Evolutionary conservation across 805 yeast species (phyloP).

Genomic region (Millerozyma miso): DNA sequence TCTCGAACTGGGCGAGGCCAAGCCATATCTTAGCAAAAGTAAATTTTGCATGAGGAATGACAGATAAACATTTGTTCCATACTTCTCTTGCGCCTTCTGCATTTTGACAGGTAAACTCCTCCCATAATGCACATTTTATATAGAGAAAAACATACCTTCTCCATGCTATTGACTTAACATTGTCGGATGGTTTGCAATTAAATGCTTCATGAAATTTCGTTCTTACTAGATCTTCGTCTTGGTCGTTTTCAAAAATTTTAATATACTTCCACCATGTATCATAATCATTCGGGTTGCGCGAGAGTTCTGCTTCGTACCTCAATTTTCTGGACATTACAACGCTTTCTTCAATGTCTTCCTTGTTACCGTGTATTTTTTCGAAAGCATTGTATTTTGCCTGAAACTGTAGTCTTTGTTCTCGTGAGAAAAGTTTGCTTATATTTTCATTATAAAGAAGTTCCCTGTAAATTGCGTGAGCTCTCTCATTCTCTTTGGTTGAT

Average conservation of each 20-base stretch:
- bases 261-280: slow-evolving; percentile 83
- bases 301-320: slow-evolving; percentile 48
- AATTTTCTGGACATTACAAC: slow-evolving; percentile 51
- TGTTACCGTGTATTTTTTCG: slow-evolving; percentile 62
- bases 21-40: slow-evolving; percentile 77
- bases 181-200: slow-evolving; percentile 29
- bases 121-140: slow-evolving; percentile 60
- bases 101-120: slow-evolving; percentile 48
- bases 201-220: slow-evolving; percentile 44
- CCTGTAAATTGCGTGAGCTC: slow-evolving; percentile 56
- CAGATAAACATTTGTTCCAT: slow-evolving; percentile 46
- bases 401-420: slow-evolving; percentile 32
- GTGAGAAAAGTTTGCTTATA: slow-evolving; percentile 17
- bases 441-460: slow-evolving; percentile 38
- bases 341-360: slow-evolving; percentile 48
- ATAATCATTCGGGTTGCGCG: slow-evolving; percentile 50
- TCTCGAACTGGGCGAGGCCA: slow-evolving; percentile 63
- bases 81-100: slow-evolving; percentile 43
- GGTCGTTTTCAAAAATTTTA: slow-evolving; percentile 42
- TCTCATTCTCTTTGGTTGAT: slow-evolving; percentile 52
- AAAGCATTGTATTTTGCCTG: slow-evolving; percentile 44
- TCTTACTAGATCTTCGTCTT: slow-evolving; percentile 8
- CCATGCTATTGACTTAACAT: slow-evolving; percentile 48
- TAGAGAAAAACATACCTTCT: slow-evolving; percentile 65
- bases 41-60: slow-evolving; percentile 56